Percentiles rank a stretch among this genome's conserved stretches.
These are phyloP conservation scores for Hemileccinum impolitum DNA, from an alignment of 768 basidiomycete species.

Conservation along the genomic window DNA sequence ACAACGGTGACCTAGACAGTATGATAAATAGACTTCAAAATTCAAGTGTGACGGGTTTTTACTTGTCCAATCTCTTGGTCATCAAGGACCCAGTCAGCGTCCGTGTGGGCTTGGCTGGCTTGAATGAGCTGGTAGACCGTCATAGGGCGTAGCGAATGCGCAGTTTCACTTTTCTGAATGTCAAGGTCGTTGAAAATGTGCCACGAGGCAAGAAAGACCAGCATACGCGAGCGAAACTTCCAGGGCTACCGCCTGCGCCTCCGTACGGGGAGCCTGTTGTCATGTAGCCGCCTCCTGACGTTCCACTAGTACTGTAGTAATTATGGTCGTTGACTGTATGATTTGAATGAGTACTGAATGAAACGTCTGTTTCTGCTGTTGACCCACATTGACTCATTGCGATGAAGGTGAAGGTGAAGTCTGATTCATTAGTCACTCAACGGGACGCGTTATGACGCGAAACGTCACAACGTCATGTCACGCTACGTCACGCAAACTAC, in stretches of 20 bases:
- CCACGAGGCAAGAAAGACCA: background rate
- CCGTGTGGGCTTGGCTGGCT: constrained; percentile 80
- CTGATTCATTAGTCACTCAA: background rate
- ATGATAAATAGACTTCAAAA: constrained; percentile 1
- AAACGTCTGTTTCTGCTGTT: background rate
- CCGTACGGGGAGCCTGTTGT: constrained; percentile 59
- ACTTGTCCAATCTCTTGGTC: constrained; percentile 81
- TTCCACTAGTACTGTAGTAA: constrained; percentile 40
- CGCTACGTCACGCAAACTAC: background rate
- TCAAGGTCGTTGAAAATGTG: background rate
- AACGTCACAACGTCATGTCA: constrained; percentile 22
- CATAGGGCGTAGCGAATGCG: constrained; percentile 63
- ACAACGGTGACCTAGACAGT: constrained; percentile 62
- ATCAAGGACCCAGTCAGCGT: constrained; percentile 86
- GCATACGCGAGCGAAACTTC: constrained; percentile 46
- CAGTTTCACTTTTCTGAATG: constrained; percentile 35
- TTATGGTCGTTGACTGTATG: constrained; percentile 33
- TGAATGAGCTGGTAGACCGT: constrained; percentile 72
- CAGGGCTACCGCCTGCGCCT: constrained; percentile 56
- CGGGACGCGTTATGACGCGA: constrained; percentile 29
- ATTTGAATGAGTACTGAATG: constrained; percentile 5
- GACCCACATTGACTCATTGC: constrained; percentile 45
- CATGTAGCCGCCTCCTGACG: constrained; percentile 55
- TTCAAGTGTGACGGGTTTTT: constrained; percentile 7
- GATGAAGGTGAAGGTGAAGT: background rate